Conservation (phyloP, 257 asterid genomes). For the Solanum etuberosum region DNA sequence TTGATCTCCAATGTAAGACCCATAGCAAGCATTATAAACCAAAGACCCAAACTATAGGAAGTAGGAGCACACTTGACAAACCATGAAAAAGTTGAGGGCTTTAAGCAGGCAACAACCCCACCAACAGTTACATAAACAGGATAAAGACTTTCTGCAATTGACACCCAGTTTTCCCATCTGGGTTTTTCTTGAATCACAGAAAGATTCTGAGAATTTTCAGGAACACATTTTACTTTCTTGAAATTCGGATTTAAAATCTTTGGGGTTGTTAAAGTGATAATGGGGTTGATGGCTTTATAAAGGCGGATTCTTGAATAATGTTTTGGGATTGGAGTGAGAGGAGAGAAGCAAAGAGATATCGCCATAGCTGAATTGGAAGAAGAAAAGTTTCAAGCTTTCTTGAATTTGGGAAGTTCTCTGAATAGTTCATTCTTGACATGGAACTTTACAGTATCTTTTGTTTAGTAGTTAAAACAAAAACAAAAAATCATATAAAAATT, state of each 20-base stretch:
- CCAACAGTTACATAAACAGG: neutral
- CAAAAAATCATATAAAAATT: too few relatives aligned
- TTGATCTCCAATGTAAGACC: constrained; percentile 56
- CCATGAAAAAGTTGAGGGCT: constrained; percentile 69
- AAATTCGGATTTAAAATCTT: too few relatives aligned
- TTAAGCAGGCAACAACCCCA: neutral
- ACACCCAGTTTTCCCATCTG: neutral
- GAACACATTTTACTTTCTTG: neutral
- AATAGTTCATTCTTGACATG: neutral
- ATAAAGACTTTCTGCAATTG: neutral
- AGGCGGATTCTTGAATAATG: neutral
- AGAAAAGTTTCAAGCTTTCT: neutral
- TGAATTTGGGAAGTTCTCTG: neutral
- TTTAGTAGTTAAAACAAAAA: too few relatives aligned
- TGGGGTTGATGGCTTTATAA: neutral
- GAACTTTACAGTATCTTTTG: neutral
- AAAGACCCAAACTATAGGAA: constrained; percentile 68
- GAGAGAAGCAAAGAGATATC: neutral
- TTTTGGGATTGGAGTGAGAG: neutral
- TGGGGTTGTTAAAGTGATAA: neutral
- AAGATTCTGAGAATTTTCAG: neutral
- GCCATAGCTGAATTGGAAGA: neutral
- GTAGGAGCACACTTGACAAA: constrained; percentile 56
- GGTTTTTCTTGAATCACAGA: neutral
- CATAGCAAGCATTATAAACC: constrained; percentile 81